Evolutionary conservation across 495 filamentous ascomycete species (phyloP), one percentile per base, ranked within the genome.

Genomic region (Aspergillus sclerotioniger): DNA sequence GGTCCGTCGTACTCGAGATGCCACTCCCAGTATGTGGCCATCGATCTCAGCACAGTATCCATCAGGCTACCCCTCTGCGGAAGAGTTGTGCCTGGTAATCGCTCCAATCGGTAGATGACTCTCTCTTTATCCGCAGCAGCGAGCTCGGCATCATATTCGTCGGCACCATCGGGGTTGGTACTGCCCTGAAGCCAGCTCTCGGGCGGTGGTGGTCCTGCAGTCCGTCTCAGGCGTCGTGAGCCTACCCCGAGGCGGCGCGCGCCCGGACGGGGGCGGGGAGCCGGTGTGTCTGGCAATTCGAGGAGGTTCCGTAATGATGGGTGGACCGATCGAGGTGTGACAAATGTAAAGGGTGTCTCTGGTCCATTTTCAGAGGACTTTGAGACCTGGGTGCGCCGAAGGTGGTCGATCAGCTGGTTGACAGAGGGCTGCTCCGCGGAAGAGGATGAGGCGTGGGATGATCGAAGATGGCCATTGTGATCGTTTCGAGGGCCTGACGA

Each of bases 11-110:
- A 90, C 17, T 81, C 74, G 15, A 81, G 53, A 64, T 92, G 84
- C 63, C 82, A 86, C 2, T 80, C 73, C 90, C 89, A 96, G 51
- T 89, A 80, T n/a, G 66, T 60, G 2, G 84, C 87, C 65, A 94
- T 82, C 7, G 67, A 69, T 58, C 82, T 82, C 21, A 94, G 69
- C 17, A 81, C 59, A 6, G 72, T 70, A 65, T 88, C 83, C 20
- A 84, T 63, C 6, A 93, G 72, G 56, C 82, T 84, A 16, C 71
- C 70, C 51, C 68, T 64, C 2, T 48, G 63, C 1, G 82, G 84
- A 20, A 80, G 72, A 5, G 59, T 43, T 5, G 67, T 52, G 13
- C 77, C 79, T 0, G 82, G 82, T 0, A 85, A 66, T 41, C 74
- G 69, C 10, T 74, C 63, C 7, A 80, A 61, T 7, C 73, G 66